These are phyloP conservation scores for Zostera marina DNA, from an alignment of 116 monocot genomes.

Conservation along the genomic window DNA sequence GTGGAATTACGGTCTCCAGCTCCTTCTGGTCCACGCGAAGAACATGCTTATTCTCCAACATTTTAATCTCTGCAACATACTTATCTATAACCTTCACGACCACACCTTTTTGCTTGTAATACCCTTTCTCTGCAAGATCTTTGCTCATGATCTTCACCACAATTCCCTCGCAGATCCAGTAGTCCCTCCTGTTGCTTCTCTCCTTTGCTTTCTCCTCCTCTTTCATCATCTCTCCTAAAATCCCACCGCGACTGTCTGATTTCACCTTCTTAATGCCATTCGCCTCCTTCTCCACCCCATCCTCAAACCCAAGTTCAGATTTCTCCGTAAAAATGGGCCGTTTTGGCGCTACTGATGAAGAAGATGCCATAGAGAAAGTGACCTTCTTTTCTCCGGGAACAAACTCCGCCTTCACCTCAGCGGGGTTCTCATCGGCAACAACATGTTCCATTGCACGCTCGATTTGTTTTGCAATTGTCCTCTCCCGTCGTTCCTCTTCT, in stretches of 20 bases:
- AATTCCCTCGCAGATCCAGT: constrained; percentile 81
- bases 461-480: constrained; percentile 53
- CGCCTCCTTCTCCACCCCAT: constrained; percentile 15
- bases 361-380: constrained; percentile 27
- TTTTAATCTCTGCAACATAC: constrained; percentile 87
- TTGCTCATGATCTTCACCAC: constrained; percentile 95
- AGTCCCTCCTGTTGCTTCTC: constrained; percentile 79
- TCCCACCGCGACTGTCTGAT: constrained; percentile 5
- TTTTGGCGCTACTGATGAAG: constrained; percentile 4
- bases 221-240: constrained; percentile 66
- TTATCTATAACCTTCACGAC: constrained; percentile 65
- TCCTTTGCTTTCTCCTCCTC: constrained; percentile 95
- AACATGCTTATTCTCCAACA: constrained; percentile 80
- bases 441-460: constrained; percentile 23
- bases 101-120: constrained; percentile 90
- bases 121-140: constrained; percentile 63
- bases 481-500: constrained; percentile 80
- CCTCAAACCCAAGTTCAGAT: constrained; percentile 19
- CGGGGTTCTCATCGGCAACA: not conserved
- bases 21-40: constrained; percentile 80
- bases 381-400: constrained; percentile 28
- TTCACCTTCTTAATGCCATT: constrained; percentile 17
- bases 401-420: not conserved
- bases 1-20: constrained; percentile 86
- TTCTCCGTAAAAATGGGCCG: constrained; percentile 1